phyloP scores from a whole-genome alignment of 345 rosid species.

The Gossypium mustelinum region DNA sequence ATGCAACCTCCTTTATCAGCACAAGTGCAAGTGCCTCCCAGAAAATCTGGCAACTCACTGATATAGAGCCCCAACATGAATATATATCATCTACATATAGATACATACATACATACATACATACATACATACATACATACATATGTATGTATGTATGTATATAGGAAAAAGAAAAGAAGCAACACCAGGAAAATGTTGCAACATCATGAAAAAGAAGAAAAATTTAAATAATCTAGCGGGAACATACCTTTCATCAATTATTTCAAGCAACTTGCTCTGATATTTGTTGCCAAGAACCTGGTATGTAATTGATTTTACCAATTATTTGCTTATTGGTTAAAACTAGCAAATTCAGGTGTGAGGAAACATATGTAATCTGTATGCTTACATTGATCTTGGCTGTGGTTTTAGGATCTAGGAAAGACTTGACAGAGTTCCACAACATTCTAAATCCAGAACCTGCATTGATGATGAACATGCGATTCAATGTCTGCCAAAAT shows the following conservation, averaged over 20 bases:
- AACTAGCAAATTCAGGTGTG: background rate
- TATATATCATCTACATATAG: background rate
- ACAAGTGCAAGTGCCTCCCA: slow-evolving; percentile 92
- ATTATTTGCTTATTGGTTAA: slow-evolving; percentile 14
- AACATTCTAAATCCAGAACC: slow-evolving; percentile 98
- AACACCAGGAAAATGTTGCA: slow-evolving; percentile 8
- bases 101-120: no score
- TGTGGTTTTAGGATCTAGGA: slow-evolving; percentile 96
- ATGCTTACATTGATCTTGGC: slow-evolving; percentile 86
- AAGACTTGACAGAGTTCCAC: slow-evolving; percentile 92
- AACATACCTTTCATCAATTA: slow-evolving; percentile 68
- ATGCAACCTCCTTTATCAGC: slow-evolving; percentile 81
- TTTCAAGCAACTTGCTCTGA: slow-evolving; percentile 91
- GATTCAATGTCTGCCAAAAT: slow-evolving; percentile 65
- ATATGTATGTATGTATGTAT: no score
- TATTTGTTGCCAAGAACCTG: slow-evolving; percentile 96
- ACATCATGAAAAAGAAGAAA: background rate
- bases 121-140: fast-evolving
- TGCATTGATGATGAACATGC: slow-evolving; percentile 98
- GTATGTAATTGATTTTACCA: background rate
- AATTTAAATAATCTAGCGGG: background rate
- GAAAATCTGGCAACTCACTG: slow-evolving; percentile 86
- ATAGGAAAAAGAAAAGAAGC: background rate
- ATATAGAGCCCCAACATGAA: slow-evolving; percentile 11
- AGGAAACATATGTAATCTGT: background rate